A percentile compares a stretch with the other conserved stretches of the same genome.
Conservation (phyloP, 352 stramenopile genomes). For the Peronospora farinosa region DNA sequence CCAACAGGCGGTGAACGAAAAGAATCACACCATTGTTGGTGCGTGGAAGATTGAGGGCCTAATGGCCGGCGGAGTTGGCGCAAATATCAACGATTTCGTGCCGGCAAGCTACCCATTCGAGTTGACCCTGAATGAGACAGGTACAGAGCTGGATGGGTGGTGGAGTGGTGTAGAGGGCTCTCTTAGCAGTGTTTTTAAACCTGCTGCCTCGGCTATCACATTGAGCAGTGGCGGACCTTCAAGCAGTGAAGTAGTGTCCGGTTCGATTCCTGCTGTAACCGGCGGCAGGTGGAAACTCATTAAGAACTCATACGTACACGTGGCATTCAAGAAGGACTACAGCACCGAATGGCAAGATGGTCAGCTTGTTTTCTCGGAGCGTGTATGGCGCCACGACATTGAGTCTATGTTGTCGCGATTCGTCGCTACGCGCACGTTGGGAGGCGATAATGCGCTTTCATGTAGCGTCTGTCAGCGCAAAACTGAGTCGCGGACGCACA, state of each 20-base stretch:
- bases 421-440: constrained; percentile 69
- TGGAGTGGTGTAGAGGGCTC: constrained; percentile 53
- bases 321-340: constrained; percentile 89
- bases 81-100: constrained; percentile 58
- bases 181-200: constrained; percentile 14
- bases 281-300: constrained; percentile 66
- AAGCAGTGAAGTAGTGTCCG: constrained; percentile 6
- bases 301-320: constrained; percentile 79
- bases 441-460: constrained; percentile 69
- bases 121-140: constrained; percentile 42
- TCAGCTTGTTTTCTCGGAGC: constrained; percentile 70
- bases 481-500: constrained; percentile 77
- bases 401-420: constrained; percentile 78
- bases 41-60: constrained; percentile 51
- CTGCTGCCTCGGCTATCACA: constrained; percentile 15
- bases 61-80: constrained; percentile 26
- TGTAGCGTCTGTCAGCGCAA: constrained; percentile 69
- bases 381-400: constrained; percentile 78
- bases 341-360: constrained; percentile 82
- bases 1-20: constrained; percentile 17
- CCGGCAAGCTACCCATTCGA: constrained; percentile 65
- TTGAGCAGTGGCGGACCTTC: constrained; percentile 10
- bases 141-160: constrained; percentile 65
- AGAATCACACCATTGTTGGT: constrained; percentile 44
- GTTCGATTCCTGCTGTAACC: constrained; percentile 13